phyloP scores from a whole-genome alignment of 169 alveolate genomes.

The Plasmodium gaboni region DNA sequence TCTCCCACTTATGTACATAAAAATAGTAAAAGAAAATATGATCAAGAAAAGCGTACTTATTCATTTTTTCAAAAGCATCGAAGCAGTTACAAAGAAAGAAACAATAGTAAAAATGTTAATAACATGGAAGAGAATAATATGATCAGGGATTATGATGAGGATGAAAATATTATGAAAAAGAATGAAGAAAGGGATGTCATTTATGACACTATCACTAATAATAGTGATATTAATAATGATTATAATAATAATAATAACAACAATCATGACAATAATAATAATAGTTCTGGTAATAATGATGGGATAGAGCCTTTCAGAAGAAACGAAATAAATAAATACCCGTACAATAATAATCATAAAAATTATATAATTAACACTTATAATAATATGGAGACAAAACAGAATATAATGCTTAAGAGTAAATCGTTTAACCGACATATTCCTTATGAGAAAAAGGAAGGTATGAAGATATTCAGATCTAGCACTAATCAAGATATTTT shows the following conservation, averaged over 20 bases:
- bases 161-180: neutral
- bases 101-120: neutral
- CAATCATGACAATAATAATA: neutral
- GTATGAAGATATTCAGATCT: neutral
- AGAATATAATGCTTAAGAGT: slow-evolving; percentile 32
- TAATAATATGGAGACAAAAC: slow-evolving; percentile 7
- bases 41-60: neutral
- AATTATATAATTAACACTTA: neutral
- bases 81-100: neutral
- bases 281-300: neutral
- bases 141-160: neutral
- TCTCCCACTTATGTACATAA: neutral
- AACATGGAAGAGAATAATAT: neutral
- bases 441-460: slow-evolving; percentile 41
- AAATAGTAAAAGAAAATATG: neutral
- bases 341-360: neutral
- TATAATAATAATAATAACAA: neutral
- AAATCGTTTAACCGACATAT: slow-evolving; percentile 50
- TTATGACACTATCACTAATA: neutral
- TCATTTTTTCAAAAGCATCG: neutral
- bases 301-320: neutral
- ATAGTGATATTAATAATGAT: slow-evolving; percentile 3
- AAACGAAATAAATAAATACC: neutral
- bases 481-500: slow-evolving; percentile 14
- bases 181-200: neutral